These are phyloP conservation scores for Monilinia fructigena DNA, from an alignment of 2,329 filamentous ascomycete species.

Conservation along the genomic window DNA sequence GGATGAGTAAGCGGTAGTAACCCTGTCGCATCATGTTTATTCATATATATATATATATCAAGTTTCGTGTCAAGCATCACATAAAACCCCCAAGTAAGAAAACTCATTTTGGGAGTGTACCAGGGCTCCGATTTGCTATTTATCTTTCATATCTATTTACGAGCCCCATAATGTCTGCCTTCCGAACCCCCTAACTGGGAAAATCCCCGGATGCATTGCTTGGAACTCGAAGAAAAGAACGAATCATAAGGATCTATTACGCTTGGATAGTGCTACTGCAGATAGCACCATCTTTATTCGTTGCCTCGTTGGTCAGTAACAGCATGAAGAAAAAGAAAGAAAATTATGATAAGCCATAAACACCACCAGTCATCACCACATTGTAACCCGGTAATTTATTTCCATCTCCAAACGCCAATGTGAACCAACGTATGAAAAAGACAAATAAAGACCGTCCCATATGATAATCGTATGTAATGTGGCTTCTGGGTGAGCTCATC, in stretches of 20 bases:
- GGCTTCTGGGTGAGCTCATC: neutral
- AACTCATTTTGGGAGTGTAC: neutral
- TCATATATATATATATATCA: too few relatives aligned
- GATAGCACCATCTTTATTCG: neutral
- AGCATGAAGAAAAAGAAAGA: neutral
- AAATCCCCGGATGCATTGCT: neutral
- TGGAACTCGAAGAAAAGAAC: neutral
- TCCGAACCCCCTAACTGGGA: neutral
- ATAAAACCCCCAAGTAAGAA: neutral
- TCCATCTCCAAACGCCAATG: conserved; percentile 22
- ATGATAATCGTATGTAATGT: conserved; percentile 20
- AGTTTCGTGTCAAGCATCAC: neutral
- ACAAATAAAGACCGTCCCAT: conserved; percentile 15
- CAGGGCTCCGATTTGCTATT: neutral
- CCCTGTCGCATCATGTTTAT: too few relatives aligned
- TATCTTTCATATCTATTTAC: conserved; percentile 11
- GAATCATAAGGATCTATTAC: neutral
- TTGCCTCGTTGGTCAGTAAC: neutral
- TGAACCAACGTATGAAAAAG: conserved; percentile 19
- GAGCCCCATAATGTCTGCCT: neutral
- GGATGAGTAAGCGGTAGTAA: too few relatives aligned
- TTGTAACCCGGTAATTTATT: conserved; percentile 15
- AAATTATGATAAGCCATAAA: conserved; percentile 9
- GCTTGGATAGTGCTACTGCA: neutral
- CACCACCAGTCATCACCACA: conserved; percentile 7